Base-by-base conservation (phyloP, 495 filamentous ascomycete species). In the Annulohypoxylon stygium region DNA sequence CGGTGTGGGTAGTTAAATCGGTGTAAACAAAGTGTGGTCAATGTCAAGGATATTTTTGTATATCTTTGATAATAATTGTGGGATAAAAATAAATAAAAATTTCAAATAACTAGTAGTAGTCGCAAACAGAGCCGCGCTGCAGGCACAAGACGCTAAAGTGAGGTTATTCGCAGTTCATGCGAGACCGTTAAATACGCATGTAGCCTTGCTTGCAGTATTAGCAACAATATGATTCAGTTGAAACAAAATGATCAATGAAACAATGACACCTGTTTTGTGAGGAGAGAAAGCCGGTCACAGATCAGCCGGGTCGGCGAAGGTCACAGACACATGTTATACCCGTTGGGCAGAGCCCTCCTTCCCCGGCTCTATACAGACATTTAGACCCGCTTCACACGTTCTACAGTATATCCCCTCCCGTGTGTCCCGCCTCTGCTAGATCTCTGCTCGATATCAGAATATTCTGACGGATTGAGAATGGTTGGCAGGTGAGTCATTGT, bases 401-500 rank as follows among this genome's bases (percentile, higher is more conserved):
- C 43, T 66, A 59, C 65, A 34, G 33, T 34, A 63, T 63, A 55
- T 16, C 47, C 43, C 58, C 9, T 66, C 18, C 16, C n/a, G 43
- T 47, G n/a, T 39, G 8, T 12, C 37, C 12, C 8, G 6, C 12
- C 9, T 47, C 43, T 47, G 6, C 64, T 67, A 67, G 34, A 66
- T 63, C 20, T 53, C 57, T 41, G 57, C 62, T 51, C 51, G 18
- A 75, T 73, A 66, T 77, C 75, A 79, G 70, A 79, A 77, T 59
- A 62, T 68, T 67, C 75, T 61, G 61, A 50, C 66, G 65, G 9
- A 61, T 73, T 57, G 63, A 70, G 62, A 70, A 77, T 70, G 77
- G 77, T 77, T 77, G 77, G 77, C 48, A 62, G 68, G 70, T 79
- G 77, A 77, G 75, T 78, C 76, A 78, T 71, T 63, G 39, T 78